Evolutionary conservation across 768 basidiomycete species (phyloP), one percentile per base, ranked within the genome.

Genomic region (Holtermanniella nyarrowii): DNA sequence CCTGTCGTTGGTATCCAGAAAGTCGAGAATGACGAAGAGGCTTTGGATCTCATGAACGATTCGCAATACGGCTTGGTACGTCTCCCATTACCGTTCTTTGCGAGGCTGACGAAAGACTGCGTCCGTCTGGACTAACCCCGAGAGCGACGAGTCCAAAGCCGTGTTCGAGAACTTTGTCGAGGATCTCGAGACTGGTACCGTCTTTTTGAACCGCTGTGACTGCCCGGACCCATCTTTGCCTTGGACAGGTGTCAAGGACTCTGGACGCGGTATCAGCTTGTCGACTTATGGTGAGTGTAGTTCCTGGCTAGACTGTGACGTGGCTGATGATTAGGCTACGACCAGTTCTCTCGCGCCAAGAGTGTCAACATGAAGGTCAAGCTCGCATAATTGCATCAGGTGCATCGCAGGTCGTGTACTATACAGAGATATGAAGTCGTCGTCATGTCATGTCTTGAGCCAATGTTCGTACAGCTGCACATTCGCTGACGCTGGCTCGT

Each of bases 231-330:
- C 95, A 1, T 88, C 90, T 3, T 75, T 97, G 1, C 79, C 86
- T 0, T 99, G 95, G 95, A 86, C 84, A 2, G 95, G 93, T 1
- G 84, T 88, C 44, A 97, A 96, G 76, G 75, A 95, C 62, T 89
- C 85, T 49, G 95, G 95, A 22, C 76, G 90, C 24, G 95, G 93
- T 1, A 76, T 96, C 54, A 90, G 87, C 62, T 73, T 97, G 60
- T 88, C 86, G 68, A 83, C 84, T 65, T 89, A 86, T 57, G 90
- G 90, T 59, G 31, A 48, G 61, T 59, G 14, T 23, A 2, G 18
- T 24, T 20, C 18, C 5, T n/a, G n/a, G 18, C 18, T 3, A 1
- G 14, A 45, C 13, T 7, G 5, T 13, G 12, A 10, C 12, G 16
- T 22, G 39, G 26, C 4, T 23, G 16, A 26, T n/a, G 13, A 21